These are phyloP conservation scores for Trypanosoma scelopori DNA, from an alignment of 208 protist species.

Conservation along the genomic window DNA sequence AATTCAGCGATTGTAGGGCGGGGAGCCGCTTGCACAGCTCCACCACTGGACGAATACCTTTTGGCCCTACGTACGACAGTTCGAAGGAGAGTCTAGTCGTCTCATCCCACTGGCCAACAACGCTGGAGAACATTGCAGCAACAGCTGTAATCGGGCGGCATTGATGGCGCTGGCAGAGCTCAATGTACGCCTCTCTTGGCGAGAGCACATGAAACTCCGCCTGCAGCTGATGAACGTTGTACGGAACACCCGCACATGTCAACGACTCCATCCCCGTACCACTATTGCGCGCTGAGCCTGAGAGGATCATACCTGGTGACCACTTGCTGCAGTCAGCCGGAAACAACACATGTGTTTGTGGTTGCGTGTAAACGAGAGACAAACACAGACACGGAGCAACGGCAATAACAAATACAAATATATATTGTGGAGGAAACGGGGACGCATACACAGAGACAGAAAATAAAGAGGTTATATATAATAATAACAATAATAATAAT, in stretches of 20 bases:
- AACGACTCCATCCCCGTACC: conserved; percentile 11
- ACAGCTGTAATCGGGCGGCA: conserved; percentile 44
- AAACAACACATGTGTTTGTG: conserved; percentile 2
- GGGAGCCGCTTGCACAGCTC: conserved; percentile 67
- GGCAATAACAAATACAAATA: conserved; percentile 6
- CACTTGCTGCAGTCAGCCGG: background rate
- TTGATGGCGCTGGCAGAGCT: conserved; percentile 38
- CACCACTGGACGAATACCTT: conserved; percentile 45
- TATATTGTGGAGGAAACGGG: no score
- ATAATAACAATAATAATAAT: no score
- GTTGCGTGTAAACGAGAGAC: background rate
- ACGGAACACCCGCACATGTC: conserved; percentile 26
- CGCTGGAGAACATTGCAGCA: conserved; percentile 42
- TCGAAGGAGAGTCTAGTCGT: conserved; percentile 55
- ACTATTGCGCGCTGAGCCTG: background rate
- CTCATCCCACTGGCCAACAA: conserved; percentile 43
- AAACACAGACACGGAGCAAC: no score
- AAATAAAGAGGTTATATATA: no score
- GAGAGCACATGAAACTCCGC: conserved; percentile 41
- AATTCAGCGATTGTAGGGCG: conserved; percentile 36
- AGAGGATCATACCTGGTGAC: background rate
- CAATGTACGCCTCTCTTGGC: conserved; percentile 49
- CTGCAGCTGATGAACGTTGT: conserved; percentile 46
- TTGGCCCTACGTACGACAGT: conserved; percentile 63
- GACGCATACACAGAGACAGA: no score